phyloP scores from a whole-genome alignment of 192 early-diverging fungal species.

The Umbelopsis sp. region DNA sequence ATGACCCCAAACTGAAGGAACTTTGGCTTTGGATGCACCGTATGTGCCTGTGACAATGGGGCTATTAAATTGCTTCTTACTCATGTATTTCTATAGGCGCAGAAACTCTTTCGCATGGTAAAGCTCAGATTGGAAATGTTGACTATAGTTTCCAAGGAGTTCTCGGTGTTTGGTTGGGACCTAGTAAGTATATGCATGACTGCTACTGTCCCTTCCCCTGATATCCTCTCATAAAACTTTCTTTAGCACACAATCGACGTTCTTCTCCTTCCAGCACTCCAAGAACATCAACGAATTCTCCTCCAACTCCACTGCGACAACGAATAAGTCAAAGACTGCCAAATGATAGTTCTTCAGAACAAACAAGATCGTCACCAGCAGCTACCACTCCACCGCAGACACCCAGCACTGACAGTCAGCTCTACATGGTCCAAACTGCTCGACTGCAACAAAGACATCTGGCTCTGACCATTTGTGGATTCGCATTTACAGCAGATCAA shows the following conservation, averaged over 20 bases:
- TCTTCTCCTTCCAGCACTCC: conserved; percentile 2
- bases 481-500: conserved; percentile 47
- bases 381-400: conserved; percentile 40
- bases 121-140: conserved; percentile 46
- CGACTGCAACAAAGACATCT: conserved; percentile 50
- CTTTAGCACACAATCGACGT: conserved; percentile 4
- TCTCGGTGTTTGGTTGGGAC: conserved; percentile 43
- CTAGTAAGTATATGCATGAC: conserved; percentile 13
- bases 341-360: not conserved
- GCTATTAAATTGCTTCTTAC: not conserved
- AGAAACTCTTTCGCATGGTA: conserved; percentile 43
- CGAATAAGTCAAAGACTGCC: not conserved
- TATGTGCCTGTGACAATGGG: conserved; percentile 33
- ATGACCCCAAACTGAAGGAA: conserved; percentile 48
- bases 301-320: not conserved
- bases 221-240: not conserved
- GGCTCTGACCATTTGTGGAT: conserved; percentile 51
- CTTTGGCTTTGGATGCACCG: conserved; percentile 55
- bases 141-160: conserved; percentile 60
- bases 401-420: not conserved
- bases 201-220: not conserved
- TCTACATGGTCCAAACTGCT: conserved; percentile 46
- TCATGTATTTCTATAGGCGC: conserved; percentile 27
- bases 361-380: conserved; percentile 41
- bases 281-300: not conserved